A percentile compares a stretch with the other conserved stretches of the same genome.
Evolutionary conservation across 2,329 filamentous ascomycete species (phyloP).

Genomic region (Talaromyces sp.): DNA sequence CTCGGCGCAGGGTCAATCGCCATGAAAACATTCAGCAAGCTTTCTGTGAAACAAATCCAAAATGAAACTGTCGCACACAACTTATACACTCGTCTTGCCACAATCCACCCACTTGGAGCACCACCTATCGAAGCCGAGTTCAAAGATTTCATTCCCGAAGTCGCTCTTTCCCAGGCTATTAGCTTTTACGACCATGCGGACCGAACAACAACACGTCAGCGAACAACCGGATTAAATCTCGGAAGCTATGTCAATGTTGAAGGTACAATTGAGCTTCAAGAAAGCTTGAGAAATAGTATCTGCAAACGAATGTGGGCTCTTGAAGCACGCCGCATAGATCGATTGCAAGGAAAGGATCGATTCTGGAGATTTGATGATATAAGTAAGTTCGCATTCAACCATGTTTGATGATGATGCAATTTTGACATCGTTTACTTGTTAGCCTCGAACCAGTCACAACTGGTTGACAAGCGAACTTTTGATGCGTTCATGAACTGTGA

Average conservation of each 20-base stretch:
- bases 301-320: constrained; percentile 43
- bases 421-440: not conserved
- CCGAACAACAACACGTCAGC: constrained; percentile 34
- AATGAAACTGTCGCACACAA: constrained; percentile 48
- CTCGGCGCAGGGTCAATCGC: constrained; percentile 47
- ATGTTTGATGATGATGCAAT: not conserved
- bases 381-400: constrained; percentile 27
- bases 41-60: constrained; percentile 50
- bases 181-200: constrained; percentile 42
- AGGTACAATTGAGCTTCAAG: constrained; percentile 41
- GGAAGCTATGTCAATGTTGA: constrained; percentile 46
- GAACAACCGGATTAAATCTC: constrained; percentile 38
- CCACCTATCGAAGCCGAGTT: constrained; percentile 40
- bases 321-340: constrained; percentile 40
- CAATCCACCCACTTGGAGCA: constrained; percentile 44
- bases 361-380: constrained; percentile 35
- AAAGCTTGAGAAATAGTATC: constrained; percentile 37
- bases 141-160: constrained; percentile 43
- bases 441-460: constrained; percentile 31
- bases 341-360: constrained; percentile 38
- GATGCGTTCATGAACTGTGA: constrained; percentile 43
- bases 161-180: constrained; percentile 39
- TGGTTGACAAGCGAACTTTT: constrained; percentile 37
- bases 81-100: constrained; percentile 46
- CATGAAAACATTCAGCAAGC: constrained; percentile 43